Percentiles rank a stretch among this genome's conserved stretches.
Evolutionary conservation across 1,284 basidiomycete species (phyloP).

Genomic region (Boletellus deceptivus): DNA sequence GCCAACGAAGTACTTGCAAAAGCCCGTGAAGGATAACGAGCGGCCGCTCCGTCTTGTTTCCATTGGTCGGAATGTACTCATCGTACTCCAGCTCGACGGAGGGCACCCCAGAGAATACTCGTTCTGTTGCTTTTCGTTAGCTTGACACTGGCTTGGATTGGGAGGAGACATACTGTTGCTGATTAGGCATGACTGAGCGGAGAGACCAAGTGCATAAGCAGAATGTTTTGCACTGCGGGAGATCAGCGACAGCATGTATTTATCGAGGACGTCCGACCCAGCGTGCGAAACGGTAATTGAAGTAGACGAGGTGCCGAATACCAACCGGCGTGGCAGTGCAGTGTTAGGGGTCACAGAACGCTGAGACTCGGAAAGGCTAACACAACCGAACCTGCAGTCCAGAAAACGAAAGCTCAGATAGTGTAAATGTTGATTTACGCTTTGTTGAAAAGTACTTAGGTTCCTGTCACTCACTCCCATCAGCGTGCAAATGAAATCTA

Average conservation of each 20-base stretch:
- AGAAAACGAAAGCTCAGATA: too few relatives aligned
- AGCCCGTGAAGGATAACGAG: conserved; percentile 68
- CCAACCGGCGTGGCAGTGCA: too few relatives aligned
- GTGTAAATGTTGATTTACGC: too few relatives aligned
- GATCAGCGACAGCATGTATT: conserved; percentile 13
- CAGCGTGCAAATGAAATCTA: too few relatives aligned
- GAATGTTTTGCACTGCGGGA: neutral
- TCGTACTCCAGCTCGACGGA: conserved; percentile 46
- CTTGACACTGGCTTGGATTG: neutral
- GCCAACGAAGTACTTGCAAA: conserved; percentile 44
- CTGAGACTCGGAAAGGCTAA: too few relatives aligned
- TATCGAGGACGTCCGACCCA: too few relatives aligned
- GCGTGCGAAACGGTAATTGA: too few relatives aligned
- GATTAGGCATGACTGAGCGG: conserved; percentile 1
- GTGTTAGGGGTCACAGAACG: too few relatives aligned
- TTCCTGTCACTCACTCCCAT: too few relatives aligned
- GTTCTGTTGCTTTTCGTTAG: conserved; percentile 20
- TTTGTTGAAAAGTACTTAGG: too few relatives aligned
- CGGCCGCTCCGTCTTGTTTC: conserved; percentile 43
- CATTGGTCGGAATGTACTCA: conserved; percentile 40
- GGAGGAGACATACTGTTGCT: conserved; percentile 5
- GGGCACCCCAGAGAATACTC: conserved; percentile 19
- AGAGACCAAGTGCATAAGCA: neutral
- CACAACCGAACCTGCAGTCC: too few relatives aligned
- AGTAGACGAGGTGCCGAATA: too few relatives aligned